A percentile compares a stretch with the other conserved stretches of the same genome.
phyloP scores from a whole-genome alignment of 2,329 filamentous ascomycete species.

The Mycosphaerella sp. region DNA sequence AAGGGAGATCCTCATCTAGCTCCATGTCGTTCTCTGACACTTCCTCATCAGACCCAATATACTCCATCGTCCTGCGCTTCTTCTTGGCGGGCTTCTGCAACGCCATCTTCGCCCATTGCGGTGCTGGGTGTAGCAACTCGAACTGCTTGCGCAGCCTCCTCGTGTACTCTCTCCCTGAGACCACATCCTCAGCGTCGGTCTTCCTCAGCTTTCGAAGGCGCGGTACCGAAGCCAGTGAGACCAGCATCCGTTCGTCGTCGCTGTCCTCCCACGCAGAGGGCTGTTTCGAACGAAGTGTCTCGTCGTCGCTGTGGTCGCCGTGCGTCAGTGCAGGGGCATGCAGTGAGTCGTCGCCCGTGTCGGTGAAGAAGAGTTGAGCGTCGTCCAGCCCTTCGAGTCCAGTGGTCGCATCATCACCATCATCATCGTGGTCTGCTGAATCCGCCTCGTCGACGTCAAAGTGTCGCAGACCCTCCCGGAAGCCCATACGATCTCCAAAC shows the following conservation, averaged over 20 bases:
- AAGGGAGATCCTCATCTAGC: constrained; percentile 53
- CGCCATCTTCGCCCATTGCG: constrained; percentile 53
- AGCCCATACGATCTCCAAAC: constrained; percentile 79
- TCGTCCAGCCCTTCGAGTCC: constrained; percentile 63
- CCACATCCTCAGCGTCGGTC: constrained; percentile 74
- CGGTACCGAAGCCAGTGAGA: constrained; percentile 71
- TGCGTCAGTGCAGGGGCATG: constrained; percentile 35
- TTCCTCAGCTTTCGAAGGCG: constrained; percentile 76
- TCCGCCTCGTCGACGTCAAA: constrained; percentile 43
- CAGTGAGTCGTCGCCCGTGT: constrained; percentile 50
- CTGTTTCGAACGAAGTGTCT: constrained; percentile 35
- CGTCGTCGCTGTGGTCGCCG: constrained; percentile 39
- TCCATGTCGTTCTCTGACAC: constrained; percentile 47
- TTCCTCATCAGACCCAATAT: constrained; percentile 33
- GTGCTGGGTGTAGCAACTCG: constrained; percentile 54
- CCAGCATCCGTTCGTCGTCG: constrained; percentile 79
- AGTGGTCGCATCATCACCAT: constrained; percentile 7
- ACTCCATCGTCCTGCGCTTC: constrained; percentile 41
- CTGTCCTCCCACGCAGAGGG: constrained; percentile 83
- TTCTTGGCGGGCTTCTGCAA: constrained; percentile 39
- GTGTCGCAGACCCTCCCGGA: constrained; percentile 65
- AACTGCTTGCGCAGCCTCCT: constrained; percentile 68
- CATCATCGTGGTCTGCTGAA: constrained; percentile 37
- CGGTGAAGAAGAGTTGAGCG: constrained; percentile 77
- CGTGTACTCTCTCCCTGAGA: constrained; percentile 81